These are phyloP conservation scores for Plasmodium gonderi DNA, from an alignment of 169 alveolate species.

Conservation along the genomic window DNA sequence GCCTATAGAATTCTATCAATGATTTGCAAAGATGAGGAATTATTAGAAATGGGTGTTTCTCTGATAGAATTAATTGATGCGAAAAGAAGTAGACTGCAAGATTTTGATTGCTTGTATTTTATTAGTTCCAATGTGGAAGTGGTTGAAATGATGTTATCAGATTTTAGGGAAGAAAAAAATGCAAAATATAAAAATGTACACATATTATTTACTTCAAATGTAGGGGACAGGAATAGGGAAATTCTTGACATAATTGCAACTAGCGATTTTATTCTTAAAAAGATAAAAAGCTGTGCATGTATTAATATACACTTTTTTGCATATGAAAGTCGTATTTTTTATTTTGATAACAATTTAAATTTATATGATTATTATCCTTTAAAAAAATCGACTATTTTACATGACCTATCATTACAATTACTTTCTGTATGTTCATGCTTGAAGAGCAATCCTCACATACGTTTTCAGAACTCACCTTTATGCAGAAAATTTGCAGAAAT, in stretches of 20 bases:
- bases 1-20: conserved; percentile 85
- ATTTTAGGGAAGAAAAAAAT: conserved; percentile 72
- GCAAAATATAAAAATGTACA: conserved; percentile 77
- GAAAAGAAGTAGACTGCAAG: conserved; percentile 81
- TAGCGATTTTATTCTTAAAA: conserved; percentile 59
- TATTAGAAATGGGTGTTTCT: conserved; percentile 88
- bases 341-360: conserved; percentile 72
- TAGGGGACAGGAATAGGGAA: conserved; percentile 39
- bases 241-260: conserved; percentile 77
- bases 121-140: conserved; percentile 72
- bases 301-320: conserved; percentile 85
- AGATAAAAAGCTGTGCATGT: conserved; percentile 79
- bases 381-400: conserved; percentile 23
- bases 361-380: conserved; percentile 58
- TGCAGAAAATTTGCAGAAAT: conserved; percentile 60
- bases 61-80: conserved; percentile 82
- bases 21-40: conserved; percentile 84
- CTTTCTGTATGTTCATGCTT: conserved; percentile 47
- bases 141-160: conserved; percentile 70
- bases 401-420: neutral
- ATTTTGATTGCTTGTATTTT: conserved; percentile 82
- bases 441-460: conserved; percentile 11
- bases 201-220: conserved; percentile 80
- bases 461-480: conserved; percentile 24
- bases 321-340: conserved; percentile 83